Evolutionary conservation across 805 yeast genomes (phyloP), one percentile per base, ranked within the genome.

Genomic region (Spathaspora sp.): DNA sequence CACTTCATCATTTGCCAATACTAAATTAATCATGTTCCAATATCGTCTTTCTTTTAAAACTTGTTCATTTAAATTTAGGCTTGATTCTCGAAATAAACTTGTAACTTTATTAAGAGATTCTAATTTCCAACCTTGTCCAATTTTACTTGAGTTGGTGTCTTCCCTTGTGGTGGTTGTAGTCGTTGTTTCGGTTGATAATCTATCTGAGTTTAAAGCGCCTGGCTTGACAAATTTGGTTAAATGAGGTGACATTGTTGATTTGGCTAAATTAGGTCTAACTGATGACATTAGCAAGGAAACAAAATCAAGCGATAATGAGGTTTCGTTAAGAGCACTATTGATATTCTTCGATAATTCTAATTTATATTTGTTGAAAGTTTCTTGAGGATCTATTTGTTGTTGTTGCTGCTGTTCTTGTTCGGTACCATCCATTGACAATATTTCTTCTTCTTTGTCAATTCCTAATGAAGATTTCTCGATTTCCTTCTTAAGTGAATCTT

Each of bases 201-300:
- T 60, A 53, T 78, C 82, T 17, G 81, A 71, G 49, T 81, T 82
- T 51, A 92, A 71, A 0, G 96, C 85, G 0, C 93, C 96, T 10
- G 86, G 70, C 1, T 94, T 89, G 0, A 86, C 87, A 50, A 80
- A 81, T 59, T 87, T 86, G 58, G 83, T 81, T 55, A 91, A 70
- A 64, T 82, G 91, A 0, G 96, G 90, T 1, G 97, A 90, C 83
- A 93, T 89, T 1, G 97, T 89, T 2, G 91, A 77, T 32, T 87
- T 79, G 2, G 96, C 96, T 1, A 93, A 87, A 17, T 89, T 89
- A 1, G 97, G 97, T 55, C 94, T 79, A 10, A 82, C 82, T 10
- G 89, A 80, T 17, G 97, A 87, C 43, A 93, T 78, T 52, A 94
- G 71, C 54, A 93, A 74, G 1, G 97, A 89, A 1, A 93, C 86